Conservation (phyloP, 2,329 filamentous ascomycete species). For the Beauveria bassiana region DNA sequence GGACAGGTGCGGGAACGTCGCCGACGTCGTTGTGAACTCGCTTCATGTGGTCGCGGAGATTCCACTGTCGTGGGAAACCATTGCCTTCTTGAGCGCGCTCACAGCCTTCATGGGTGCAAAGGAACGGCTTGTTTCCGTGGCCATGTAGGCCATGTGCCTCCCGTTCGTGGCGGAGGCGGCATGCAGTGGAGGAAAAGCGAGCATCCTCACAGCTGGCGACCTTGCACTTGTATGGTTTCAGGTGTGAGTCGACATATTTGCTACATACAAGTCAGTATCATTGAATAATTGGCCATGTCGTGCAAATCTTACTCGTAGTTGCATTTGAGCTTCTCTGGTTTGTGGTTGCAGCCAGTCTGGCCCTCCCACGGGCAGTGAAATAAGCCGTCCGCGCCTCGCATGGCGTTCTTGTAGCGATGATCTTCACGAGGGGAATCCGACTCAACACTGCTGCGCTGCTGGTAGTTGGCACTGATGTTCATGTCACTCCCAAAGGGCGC, state of each 20-base stretch:
- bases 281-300: background rate
- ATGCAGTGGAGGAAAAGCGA: constrained; percentile 91
- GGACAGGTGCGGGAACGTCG: constrained; percentile 33
- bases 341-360: constrained; percentile 68
- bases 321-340: constrained; percentile 94
- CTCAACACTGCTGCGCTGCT: constrained; percentile 12
- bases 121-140: constrained; percentile 84
- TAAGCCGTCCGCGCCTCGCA: constrained; percentile 62
- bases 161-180: constrained; percentile 86
- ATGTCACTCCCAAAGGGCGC: constrained; percentile 1
- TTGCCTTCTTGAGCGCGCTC: constrained; percentile 75
- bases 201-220: constrained; percentile 72
- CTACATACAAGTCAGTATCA: constrained; percentile 39
- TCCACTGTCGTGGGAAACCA: constrained; percentile 93
- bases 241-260: constrained; percentile 94
- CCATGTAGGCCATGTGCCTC: constrained; percentile 95
- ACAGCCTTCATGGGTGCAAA: constrained; percentile 81
- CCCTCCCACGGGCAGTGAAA: constrained; percentile 90
- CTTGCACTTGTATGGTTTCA: constrained; percentile 96
- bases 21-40: constrained; percentile 67
- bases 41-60: constrained; percentile 94
- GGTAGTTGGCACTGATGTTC: constrained; percentile 1
- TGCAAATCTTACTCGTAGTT: constrained; percentile 79
- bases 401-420: constrained; percentile 58
- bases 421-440: constrained; percentile 22